Evolutionary conservation across 345 rosid genomes (phyloP), one percentile per base, ranked within the genome.

Genomic region (Acer campestre): DNA sequence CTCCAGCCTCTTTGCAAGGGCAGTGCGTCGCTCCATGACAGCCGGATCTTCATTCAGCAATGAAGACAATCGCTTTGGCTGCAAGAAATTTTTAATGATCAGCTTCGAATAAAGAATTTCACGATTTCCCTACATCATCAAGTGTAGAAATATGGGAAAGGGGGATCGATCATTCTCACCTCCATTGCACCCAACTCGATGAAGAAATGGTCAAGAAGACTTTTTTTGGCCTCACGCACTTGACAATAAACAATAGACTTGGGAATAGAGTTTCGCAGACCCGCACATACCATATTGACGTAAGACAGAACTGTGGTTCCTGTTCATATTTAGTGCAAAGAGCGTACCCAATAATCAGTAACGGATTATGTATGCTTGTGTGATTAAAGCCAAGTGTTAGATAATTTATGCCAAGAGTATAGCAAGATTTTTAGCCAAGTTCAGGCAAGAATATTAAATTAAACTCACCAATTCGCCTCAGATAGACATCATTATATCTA

Each of bases 141-240:
- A 4, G 0, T 2, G 12, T 2, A 1, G 25, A 18, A 7, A 42
- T 29, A 56, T 11, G 12, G 7, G 23, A 22, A 1, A 16, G 58
- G 40, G 13, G 42, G 61, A 59, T 31, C 51, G 53, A 59, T 31
- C 51, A 13, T 67, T 74, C 85, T 79, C 67, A 96, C 99, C 81
- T 94, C 99, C 91, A 96, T 79, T 88, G 90, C 89, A 46, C 99
- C 99, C 71, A 96, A 84, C 53, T 96, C 99, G 0, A 94, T 90
- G 85, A 88, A 96, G 92, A 94, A 96, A 84, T 86, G 93, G 76
- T 96, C 99, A 0, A 96, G 97, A 69, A 96, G 89, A 88, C 97
- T 86, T 70, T 98, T 83, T 72, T 94, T 96, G 48, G 99, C 99
- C 82, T 94, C 99, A n/a, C 99, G 95, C 58, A 94, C 98, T 94